Percentiles rank a stretch among this genome's conserved stretches.
These are phyloP conservation scores for Leptodermis oblonga DNA, from an alignment of 257 asterid genomes.

Conservation along the genomic window DNA sequence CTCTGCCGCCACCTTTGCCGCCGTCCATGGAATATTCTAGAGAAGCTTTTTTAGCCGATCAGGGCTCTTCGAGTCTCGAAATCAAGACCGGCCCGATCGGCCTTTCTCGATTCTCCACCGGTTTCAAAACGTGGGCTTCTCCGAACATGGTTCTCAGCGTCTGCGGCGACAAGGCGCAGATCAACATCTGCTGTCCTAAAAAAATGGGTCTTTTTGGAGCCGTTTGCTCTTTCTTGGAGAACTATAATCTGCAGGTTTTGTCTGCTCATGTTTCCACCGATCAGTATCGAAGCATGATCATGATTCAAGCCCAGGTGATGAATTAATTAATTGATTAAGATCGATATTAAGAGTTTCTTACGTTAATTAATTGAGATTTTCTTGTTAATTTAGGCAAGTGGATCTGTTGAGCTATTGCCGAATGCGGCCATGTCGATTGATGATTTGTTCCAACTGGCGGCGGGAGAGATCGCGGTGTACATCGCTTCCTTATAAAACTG, in stretches of 20 bases:
- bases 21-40: too few relatives aligned
- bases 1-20: too few relatives aligned
- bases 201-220: slow-evolving; percentile 20
- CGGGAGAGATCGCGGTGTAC: too few relatives aligned
- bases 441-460: too few relatives aligned
- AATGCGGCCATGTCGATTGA: too few relatives aligned
- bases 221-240: slow-evolving; percentile 33
- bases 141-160: slow-evolving; percentile 31
- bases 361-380: too few relatives aligned
- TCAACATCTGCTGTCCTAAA: slow-evolving; percentile 33
- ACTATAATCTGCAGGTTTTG: slow-evolving; percentile 30
- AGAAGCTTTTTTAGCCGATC: slow-evolving; percentile 50
- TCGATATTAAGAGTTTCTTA: too few relatives aligned
- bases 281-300: slow-evolving; percentile 26
- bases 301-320: slow-evolving; percentile 21
- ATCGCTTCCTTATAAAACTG: too few relatives aligned
- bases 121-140: slow-evolving; percentile 29
- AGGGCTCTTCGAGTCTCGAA: slow-evolving; percentile 27
- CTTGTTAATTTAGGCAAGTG: too few relatives aligned
- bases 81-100: slow-evolving; percentile 11
- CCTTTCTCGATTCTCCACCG: slow-evolving; percentile 14
- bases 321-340: too few relatives aligned
- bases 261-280: slow-evolving; percentile 34
- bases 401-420: too few relatives aligned
- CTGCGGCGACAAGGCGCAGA: slow-evolving; percentile 26